phyloP scores from a whole-genome alignment of 257 asterid species.

The Capsicum rhomboideum region DNA sequence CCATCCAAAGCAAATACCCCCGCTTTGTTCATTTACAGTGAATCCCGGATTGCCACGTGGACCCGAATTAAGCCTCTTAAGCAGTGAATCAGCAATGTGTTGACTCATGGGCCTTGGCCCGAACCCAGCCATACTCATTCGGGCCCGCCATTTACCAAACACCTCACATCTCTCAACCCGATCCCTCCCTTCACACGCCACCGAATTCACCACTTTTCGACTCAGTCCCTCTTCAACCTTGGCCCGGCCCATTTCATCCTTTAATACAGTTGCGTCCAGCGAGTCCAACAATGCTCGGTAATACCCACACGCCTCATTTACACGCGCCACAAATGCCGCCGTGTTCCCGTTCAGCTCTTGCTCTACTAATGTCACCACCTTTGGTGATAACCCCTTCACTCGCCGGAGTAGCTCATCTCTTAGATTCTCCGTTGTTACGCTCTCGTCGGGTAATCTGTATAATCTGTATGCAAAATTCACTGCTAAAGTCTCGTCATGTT shows the following conservation, averaged over 20 bases:
- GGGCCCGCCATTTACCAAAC: constrained; percentile 86
- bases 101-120: constrained; percentile 39
- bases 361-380: constrained; percentile 65
- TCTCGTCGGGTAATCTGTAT: constrained; percentile 65
- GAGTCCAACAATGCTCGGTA: constrained; percentile 63
- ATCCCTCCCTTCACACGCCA: constrained; percentile 84
- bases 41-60: constrained; percentile 87
- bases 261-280: constrained; percentile 40
- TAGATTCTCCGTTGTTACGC: constrained; percentile 71
- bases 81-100: constrained; percentile 42
- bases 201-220: constrained; percentile 59
- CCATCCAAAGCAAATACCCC: constrained; percentile 81
- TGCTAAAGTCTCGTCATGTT: background rate
- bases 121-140: constrained; percentile 82
- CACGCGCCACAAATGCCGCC: constrained; percentile 60
- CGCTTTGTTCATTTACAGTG: constrained; percentile 51
- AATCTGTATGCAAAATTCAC: constrained; percentile 21
- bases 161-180: constrained; percentile 84
- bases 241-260: constrained; percentile 39
- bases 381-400: constrained; percentile 56
- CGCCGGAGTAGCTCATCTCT: constrained; percentile 73
- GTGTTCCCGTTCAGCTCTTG: constrained; percentile 73
- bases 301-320: constrained; percentile 46
- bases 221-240: constrained; percentile 66
- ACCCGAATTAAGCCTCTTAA: constrained; percentile 41